phyloP scores from a whole-genome alignment of 257 asterid species.

The Salvia miltiorrhiza region DNA sequence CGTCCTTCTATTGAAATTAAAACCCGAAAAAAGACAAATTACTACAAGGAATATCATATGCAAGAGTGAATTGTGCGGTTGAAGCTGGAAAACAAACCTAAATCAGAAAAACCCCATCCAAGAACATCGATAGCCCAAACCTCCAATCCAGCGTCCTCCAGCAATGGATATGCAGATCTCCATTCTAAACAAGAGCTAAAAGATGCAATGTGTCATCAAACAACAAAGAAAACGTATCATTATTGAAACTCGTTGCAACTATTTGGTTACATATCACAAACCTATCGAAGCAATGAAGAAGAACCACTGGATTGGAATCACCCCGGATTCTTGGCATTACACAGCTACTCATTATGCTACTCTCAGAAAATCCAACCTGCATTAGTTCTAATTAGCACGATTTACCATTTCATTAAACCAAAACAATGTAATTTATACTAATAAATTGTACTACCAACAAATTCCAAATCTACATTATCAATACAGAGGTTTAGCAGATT shows the following conservation, averaged over 20 bases:
- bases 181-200: slow-evolving; percentile 84
- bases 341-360: slow-evolving; percentile 80
- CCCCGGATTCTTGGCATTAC: slow-evolving; percentile 44
- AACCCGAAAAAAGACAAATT: not conserved
- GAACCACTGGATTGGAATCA: slow-evolving; percentile 66
- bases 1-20: slow-evolving; percentile 38
- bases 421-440: not conserved
- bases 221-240: not conserved
- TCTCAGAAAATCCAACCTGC: slow-evolving; percentile 47
- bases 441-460: not conserved
- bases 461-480: not conserved
- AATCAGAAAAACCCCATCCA: slow-evolving; percentile 90
- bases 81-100: slow-evolving; percentile 35
- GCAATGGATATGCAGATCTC: slow-evolving; percentile 68
- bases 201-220: slow-evolving; percentile 1
- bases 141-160: slow-evolving; percentile 74
- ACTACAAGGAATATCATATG: not conserved
- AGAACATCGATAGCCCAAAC: slow-evolving; percentile 83
- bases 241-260: not conserved
- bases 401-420: not conserved
- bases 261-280: not conserved
- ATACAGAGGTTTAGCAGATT: not conserved
- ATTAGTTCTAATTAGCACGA: not conserved
- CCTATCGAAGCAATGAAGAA: slow-evolving; percentile 91
- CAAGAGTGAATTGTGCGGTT: not conserved